These are phyloP conservation scores for Acacia concinna DNA, from an alignment of 331 rosid genomes.

Conservation along the genomic window DNA sequence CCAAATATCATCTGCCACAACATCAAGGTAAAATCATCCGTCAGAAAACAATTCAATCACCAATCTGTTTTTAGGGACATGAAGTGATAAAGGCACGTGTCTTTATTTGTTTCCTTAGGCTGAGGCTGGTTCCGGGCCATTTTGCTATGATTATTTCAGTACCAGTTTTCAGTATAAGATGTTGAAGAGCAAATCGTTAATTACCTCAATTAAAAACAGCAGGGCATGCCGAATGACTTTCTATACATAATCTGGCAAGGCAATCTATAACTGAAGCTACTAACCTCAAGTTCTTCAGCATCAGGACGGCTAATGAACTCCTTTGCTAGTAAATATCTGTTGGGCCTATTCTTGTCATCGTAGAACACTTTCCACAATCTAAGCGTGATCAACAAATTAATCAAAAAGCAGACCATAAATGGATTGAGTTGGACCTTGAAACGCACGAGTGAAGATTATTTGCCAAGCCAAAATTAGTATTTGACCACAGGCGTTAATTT, in stretches of 20 bases:
- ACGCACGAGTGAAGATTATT: not conserved
- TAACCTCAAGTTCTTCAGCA: constrained; percentile 83
- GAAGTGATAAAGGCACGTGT: not conserved
- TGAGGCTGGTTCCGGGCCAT: not conserved
- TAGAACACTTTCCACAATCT: constrained; percentile 94
- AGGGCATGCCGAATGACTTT: constrained; percentile 6
- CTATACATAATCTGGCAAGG: not conserved
- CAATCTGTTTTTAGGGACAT: not conserved
- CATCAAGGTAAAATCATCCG: constrained; percentile 6
- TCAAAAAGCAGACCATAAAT: constrained; percentile 25
- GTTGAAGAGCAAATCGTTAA: constrained; percentile 2
- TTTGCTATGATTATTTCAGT: not conserved
- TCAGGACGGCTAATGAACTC: constrained; percentile 77
- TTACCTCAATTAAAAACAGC: not conserved
- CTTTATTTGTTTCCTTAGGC: not conserved
- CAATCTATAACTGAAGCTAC: constrained; percentile 34
- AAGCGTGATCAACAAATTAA: constrained; percentile 31
- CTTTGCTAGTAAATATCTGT: constrained; percentile 85
- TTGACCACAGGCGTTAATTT: not conserved
- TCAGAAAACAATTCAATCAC: not conserved
- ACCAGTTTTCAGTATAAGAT: not conserved
- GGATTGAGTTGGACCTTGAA: not conserved
- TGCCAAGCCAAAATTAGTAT: not conserved
- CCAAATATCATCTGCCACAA: constrained; percentile 69
- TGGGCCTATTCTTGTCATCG: constrained; percentile 86